Evolutionary conservation across 2,329 filamentous ascomycete species (phyloP).

Genomic region (Gremmenia infestans): DNA sequence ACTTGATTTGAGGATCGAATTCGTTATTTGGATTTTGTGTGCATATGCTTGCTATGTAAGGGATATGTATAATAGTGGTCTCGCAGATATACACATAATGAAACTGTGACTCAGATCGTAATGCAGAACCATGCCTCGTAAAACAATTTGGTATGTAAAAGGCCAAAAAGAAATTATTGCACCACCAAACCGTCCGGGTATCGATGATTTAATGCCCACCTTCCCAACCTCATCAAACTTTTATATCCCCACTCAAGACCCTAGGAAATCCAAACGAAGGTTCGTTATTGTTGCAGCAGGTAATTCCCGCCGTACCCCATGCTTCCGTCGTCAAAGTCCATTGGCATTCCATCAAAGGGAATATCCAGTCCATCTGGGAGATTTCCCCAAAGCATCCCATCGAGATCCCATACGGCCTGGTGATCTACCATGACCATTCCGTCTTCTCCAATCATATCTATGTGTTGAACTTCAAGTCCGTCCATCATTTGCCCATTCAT

Average conservation of each 20-base stretch:
- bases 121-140: not conserved
- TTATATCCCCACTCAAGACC: not conserved
- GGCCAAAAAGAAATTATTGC: not conserved
- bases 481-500: constrained; percentile 22
- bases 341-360: constrained; percentile 28
- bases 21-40: not conserved
- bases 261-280: constrained; percentile 1
- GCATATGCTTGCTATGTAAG: constrained; percentile 1
- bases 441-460: constrained; percentile 45
- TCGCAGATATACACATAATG: constrained; percentile 3
- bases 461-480: constrained; percentile 33
- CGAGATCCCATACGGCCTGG: constrained; percentile 50
- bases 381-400: constrained; percentile 50
- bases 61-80: not conserved
- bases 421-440: constrained; percentile 51
- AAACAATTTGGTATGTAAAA: not conserved
- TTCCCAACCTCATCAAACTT: not conserved
- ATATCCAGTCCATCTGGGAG: constrained; percentile 35
- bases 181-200: not conserved
- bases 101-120: not conserved
- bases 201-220: not conserved
- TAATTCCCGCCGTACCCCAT: constrained; percentile 20
- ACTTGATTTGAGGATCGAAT: not conserved
- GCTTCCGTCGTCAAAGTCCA: constrained; percentile 20
- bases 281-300: constrained; percentile 24